These are phyloP conservation scores for Globisporangium solare DNA, from an alignment of 352 stramenopile species.

Conservation along the genomic window DNA sequence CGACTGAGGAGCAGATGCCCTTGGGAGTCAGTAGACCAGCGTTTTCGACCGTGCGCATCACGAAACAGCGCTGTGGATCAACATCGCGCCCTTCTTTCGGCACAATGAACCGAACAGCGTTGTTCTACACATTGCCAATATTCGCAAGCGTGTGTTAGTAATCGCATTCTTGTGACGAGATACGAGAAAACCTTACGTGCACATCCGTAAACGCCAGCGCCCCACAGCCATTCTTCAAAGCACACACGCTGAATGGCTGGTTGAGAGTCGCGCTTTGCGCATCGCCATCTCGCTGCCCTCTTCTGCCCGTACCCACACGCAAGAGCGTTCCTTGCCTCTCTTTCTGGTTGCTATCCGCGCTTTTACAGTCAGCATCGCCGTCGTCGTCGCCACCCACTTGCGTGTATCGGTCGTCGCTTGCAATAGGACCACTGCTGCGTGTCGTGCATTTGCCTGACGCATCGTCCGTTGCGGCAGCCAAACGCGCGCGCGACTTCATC, in stretches of 20 bases:
- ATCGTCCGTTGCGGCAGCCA: background rate
- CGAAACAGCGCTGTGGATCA: background rate
- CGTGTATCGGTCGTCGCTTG: background rate
- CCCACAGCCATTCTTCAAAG: slow-evolving; percentile 15
- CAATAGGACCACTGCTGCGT: background rate
- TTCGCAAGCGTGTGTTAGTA: background rate
- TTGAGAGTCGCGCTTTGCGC: slow-evolving; percentile 23
- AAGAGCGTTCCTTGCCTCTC: background rate
- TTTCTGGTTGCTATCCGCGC: background rate
- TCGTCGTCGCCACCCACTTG: background rate
- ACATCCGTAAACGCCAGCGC: slow-evolving; percentile 31
- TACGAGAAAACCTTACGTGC: slow-evolving; percentile 15
- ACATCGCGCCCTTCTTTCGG: background rate
- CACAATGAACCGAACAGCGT: slow-evolving; percentile 31
- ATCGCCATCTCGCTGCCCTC: slow-evolving; percentile 30
- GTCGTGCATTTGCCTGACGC: no score
- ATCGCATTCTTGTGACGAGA: background rate
- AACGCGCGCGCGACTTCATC: background rate
- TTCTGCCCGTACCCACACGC: slow-evolving; percentile 8
- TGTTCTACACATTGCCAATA: slow-evolving; percentile 24
- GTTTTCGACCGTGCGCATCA: slow-evolving; percentile 23
- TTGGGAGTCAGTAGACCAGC: slow-evolving; percentile 40
- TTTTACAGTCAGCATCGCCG: background rate
- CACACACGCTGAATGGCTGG: slow-evolving; percentile 31
- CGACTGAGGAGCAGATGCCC: slow-evolving; percentile 32